Percentiles rank a stretch among this genome's conserved stretches.
Evolutionary conservation across 1,284 basidiomycete species (phyloP).

Genomic region (Boletus calvinii): DNA sequence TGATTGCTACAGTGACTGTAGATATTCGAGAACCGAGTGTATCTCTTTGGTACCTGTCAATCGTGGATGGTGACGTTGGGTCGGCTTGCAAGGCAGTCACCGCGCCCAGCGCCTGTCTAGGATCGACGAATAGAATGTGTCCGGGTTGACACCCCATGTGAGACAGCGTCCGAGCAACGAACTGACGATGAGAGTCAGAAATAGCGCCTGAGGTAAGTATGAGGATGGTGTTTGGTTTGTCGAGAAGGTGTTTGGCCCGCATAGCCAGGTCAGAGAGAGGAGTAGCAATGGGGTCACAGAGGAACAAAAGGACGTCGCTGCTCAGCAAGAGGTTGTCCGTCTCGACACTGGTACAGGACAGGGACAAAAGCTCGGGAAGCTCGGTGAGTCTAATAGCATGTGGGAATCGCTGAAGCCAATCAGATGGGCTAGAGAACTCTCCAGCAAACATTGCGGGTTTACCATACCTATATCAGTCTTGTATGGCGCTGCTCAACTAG

Average conservation of each 20-base stretch:
- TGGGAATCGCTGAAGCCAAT: constrained; percentile 54
- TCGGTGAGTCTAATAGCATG: constrained; percentile 50
- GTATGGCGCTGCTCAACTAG: background rate
- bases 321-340: constrained; percentile 38
- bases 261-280: constrained; percentile 41
- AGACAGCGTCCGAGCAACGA: constrained; percentile 21
- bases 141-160: constrained; percentile 23
- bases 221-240: constrained; percentile 53
- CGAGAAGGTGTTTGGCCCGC: constrained; percentile 36
- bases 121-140: constrained; percentile 53
- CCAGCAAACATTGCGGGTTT: constrained; percentile 18
- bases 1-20: constrained; percentile 42
- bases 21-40: constrained; percentile 58
- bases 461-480: constrained; percentile 23
- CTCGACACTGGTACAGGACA: constrained; percentile 16
- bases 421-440: constrained; percentile 40
- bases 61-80: constrained; percentile 44
- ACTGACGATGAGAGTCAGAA: constrained; percentile 17
- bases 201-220: constrained; percentile 41
- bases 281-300: constrained; percentile 57
- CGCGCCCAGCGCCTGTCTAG: constrained; percentile 53
- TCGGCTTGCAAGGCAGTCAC: constrained; percentile 46
- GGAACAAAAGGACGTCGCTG: constrained; percentile 58
- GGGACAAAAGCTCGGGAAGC: constrained; percentile 32
- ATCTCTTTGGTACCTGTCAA: constrained; percentile 66